Percentiles rank a stretch among this genome's conserved stretches.
Conservation (phyloP, 345 rosid species). For the Isatis tinctoria region DNA sequence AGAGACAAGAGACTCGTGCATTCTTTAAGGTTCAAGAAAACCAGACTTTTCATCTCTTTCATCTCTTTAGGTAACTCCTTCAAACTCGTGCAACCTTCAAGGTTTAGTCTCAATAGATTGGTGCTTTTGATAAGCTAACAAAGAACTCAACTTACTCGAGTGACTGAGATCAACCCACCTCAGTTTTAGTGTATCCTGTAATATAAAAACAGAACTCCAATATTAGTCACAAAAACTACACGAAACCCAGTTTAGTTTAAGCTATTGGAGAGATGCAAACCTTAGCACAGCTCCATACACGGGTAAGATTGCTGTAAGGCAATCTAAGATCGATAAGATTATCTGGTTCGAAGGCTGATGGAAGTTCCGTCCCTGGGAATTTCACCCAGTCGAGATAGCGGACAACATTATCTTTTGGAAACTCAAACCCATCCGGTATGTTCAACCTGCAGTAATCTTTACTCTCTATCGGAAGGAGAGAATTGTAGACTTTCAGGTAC, state of each 20-base stretch:
- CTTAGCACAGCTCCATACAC: constrained; percentile 14
- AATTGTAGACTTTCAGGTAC: constrained; percentile 21
- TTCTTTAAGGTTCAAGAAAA: not conserved
- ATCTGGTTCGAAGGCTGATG: constrained; percentile 10
- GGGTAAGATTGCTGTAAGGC: constrained; percentile 3
- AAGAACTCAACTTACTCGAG: not conserved
- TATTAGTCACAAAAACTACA: not conserved
- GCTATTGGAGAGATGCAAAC: not conserved
- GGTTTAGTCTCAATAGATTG: not conserved
- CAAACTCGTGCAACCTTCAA: constrained; percentile 14
- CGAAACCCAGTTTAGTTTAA: not conserved
- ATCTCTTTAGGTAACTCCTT: not conserved
- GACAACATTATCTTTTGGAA: not conserved
- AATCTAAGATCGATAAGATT: constrained; percentile 26
- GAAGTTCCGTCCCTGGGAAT: constrained; percentile 19
- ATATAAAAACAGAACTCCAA: not conserved
- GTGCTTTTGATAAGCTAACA: constrained; percentile 11
- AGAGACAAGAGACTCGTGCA: not conserved
- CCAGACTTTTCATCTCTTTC: not conserved
- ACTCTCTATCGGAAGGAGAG: not conserved
- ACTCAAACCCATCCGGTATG: constrained; percentile 3
- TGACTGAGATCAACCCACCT: constrained; percentile 5
- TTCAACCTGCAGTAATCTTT: not conserved
- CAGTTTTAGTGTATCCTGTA: constrained; percentile 19
- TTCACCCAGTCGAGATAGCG: constrained; percentile 21